A percentile compares a stretch with the other conserved stretches of the same genome.
Conservation (phyloP, 2,329 filamentous ascomycete species). For the Biscogniauxia sp. region DNA sequence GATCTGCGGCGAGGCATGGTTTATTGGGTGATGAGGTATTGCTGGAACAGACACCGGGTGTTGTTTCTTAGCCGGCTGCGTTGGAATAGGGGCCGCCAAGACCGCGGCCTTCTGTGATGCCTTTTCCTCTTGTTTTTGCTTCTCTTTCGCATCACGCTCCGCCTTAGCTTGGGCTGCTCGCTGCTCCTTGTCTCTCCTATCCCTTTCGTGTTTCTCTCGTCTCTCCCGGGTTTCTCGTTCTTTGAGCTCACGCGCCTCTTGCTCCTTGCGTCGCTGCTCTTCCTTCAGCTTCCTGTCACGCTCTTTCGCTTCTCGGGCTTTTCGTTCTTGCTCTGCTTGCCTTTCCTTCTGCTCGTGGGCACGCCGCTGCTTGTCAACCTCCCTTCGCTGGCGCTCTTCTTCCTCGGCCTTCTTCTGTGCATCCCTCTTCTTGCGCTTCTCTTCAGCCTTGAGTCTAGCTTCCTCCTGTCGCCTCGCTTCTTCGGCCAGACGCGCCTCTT, state of each 20-base stretch:
- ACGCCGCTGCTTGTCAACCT: slow-evolving; percentile 77
- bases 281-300: slow-evolving; percentile 82
- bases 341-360: slow-evolving; percentile 82
- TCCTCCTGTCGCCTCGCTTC: slow-evolving; percentile 81
- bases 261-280: slow-evolving; percentile 77
- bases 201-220: slow-evolving; percentile 56
- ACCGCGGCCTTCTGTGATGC: slow-evolving; percentile 40
- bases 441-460: slow-evolving; percentile 77
- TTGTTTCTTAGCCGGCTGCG: slow-evolving; percentile 43
- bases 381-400: slow-evolving; percentile 80
- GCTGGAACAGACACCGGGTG: slow-evolving; percentile 46
- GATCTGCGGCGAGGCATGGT: slow-evolving; percentile 75
- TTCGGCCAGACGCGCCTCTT: slow-evolving; percentile 70
- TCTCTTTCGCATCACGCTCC: slow-evolving; percentile 47
- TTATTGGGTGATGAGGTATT: slow-evolving; percentile 56
- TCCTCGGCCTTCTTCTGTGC: slow-evolving; percentile 87
- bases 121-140: slow-evolving; percentile 45
- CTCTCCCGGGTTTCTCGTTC: slow-evolving; percentile 61
- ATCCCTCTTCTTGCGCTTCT: slow-evolving; percentile 88
- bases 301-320: slow-evolving; percentile 75
- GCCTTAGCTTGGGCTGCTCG: slow-evolving; percentile 41
- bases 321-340: slow-evolving; percentile 82
- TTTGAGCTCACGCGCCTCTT: slow-evolving; percentile 69
- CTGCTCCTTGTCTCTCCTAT: slow-evolving; percentile 58
- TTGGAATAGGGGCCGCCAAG: slow-evolving; percentile 38